A percentile compares a stretch with the other conserved stretches of the same genome.
These are phyloP conservation scores for Wickerhamomyces bisporus DNA, from an alignment of 805 yeast genomes.

Conservation along the genomic window DNA sequence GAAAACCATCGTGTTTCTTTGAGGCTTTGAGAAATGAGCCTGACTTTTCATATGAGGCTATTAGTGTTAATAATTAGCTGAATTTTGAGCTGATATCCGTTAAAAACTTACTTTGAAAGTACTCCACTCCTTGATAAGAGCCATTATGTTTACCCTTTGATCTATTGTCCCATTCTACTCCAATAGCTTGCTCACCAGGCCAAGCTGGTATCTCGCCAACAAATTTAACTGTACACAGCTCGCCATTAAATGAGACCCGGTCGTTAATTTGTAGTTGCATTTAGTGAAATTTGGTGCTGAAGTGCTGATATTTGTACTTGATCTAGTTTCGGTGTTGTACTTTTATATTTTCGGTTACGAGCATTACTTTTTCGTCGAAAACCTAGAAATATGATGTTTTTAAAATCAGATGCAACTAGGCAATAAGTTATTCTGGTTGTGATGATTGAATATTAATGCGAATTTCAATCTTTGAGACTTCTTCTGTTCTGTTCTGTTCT, in stretches of 20 bases:
- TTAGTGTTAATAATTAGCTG: slow-evolving; percentile 10
- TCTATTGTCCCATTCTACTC: slow-evolving; percentile 83
- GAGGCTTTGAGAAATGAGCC: slow-evolving; percentile 61
- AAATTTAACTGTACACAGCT: slow-evolving; percentile 58
- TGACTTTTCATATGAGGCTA: slow-evolving; percentile 29
- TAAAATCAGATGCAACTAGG: no score
- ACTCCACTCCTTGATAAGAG: slow-evolving; percentile 40
- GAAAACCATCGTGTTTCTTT: slow-evolving; percentile 28
- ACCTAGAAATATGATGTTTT: no score
- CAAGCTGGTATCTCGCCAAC: slow-evolving; percentile 60
- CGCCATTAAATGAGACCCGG: slow-evolving; percentile 33
- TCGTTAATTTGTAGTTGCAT: slow-evolving; percentile 19
- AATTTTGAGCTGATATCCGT: slow-evolving; percentile 18
- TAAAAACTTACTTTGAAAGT: slow-evolving; percentile 38
- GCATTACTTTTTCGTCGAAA: no score
- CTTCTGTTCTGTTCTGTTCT: no score
- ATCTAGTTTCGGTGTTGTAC: no score
- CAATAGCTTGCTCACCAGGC: slow-evolving; percentile 53
- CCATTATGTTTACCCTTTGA: slow-evolving; percentile 75
- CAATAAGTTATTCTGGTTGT: no score
- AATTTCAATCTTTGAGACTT: no score
- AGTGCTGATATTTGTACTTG: no score
- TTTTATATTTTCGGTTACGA: no score
- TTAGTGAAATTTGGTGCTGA: no score
- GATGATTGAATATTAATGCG: no score